Percentiles rank a stretch among this genome's conserved stretches.
Conservation (phyloP, 2,329 filamentous ascomycete genomes). For the Akanthomyces dipterigenus region DNA sequence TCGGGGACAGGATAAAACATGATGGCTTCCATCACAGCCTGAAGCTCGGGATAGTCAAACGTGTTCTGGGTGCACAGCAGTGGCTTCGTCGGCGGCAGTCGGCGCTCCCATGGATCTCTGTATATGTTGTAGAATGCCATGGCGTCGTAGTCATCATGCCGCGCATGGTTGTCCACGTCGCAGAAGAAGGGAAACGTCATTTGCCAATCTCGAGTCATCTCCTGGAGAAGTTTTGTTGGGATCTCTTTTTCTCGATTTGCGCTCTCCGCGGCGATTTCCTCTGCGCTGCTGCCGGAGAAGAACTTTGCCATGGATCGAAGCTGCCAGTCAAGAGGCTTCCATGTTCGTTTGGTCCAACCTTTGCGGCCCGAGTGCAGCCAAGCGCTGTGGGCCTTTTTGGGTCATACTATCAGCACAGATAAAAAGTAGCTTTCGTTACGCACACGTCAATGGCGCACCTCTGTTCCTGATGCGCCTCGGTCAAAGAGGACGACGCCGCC, state of each 20-base stretch:
- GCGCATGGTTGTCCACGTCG: not conserved
- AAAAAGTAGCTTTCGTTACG: not conserved
- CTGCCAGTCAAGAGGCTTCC: constrained; percentile 7
- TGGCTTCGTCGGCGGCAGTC: not conserved
- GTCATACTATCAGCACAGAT: not conserved
- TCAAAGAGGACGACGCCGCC: constrained; percentile 25
- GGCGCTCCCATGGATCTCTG: not conserved
- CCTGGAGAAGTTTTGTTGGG: not conserved
- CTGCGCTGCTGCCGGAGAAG: not conserved
- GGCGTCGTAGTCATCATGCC: not conserved
- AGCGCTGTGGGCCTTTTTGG: not conserved
- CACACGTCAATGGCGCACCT: not conserved
- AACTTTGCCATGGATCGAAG: not conserved
- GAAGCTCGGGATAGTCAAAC: constrained; percentile 3
- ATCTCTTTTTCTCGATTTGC: not conserved
- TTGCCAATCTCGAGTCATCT: not conserved
- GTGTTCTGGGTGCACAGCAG: not conserved
- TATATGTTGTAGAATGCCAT: not conserved
- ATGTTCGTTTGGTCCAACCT: not conserved
- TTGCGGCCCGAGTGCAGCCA: not conserved
- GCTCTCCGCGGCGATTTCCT: not conserved
- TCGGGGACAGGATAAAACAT: too few species aligned
- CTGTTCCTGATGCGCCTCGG: constrained; percentile 10
- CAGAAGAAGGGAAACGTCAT: constrained; percentile 1
- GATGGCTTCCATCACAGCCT: too few species aligned